Evolutionary conservation across 192 early-diverging fungal genomes (phyloP).

Genomic region (Coemansia guatemalensis): DNA sequence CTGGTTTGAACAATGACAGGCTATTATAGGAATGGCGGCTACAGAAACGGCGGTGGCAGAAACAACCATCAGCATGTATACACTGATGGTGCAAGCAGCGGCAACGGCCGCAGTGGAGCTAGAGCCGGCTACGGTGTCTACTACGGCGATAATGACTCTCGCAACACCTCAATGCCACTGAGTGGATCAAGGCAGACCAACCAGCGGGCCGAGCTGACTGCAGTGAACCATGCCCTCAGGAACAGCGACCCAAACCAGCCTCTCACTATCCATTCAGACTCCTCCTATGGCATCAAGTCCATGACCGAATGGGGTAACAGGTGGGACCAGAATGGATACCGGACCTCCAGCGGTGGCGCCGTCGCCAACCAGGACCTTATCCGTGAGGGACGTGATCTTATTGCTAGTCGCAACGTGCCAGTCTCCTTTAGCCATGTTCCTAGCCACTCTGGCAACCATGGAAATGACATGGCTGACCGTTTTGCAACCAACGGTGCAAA

Average conservation of each 20-base stretch:
- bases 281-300: constrained; percentile 16
- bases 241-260: background rate
- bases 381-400: background rate
- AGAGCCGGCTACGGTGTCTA: constrained; percentile 57
- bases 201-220: constrained; percentile 33
- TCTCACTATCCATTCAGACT: constrained; percentile 23
- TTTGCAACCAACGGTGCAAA: constrained; percentile 5
- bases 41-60: background rate
- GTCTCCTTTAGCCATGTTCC: constrained; percentile 9
- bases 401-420: background rate
- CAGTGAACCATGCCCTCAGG: constrained; percentile 17
- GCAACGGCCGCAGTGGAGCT: constrained; percentile 50
- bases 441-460: constrained; percentile 1
- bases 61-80: constrained; percentile 18
- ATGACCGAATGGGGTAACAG: constrained; percentile 25
- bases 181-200: constrained; percentile 17
- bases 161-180: constrained; percentile 53
- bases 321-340: constrained; percentile 26
- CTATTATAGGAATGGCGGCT: background rate
- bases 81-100: constrained; percentile 56
- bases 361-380: constrained; percentile 25
- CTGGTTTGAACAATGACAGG: background rate
- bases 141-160: constrained; percentile 49
- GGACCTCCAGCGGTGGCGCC: background rate
- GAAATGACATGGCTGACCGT: constrained; percentile 8